phyloP scores from a whole-genome alignment of 176 grass and related monocot species.

The Oryza australiensis region DNA sequence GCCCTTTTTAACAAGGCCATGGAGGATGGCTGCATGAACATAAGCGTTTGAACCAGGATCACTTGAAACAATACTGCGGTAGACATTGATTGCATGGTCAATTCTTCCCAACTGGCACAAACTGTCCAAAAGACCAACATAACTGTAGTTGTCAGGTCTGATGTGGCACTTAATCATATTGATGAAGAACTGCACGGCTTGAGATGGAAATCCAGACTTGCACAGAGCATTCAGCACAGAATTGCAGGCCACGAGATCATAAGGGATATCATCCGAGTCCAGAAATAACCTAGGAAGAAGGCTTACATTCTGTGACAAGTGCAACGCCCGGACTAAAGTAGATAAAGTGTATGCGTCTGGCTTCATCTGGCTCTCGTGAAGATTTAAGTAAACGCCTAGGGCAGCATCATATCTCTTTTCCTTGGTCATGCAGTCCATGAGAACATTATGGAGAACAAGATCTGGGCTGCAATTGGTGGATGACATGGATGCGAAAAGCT shows the following conservation, averaged over 20 bases:
- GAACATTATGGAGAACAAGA: slow-evolving; percentile 76
- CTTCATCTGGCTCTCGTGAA: slow-evolving; percentile 54
- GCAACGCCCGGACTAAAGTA: slow-evolving; percentile 57
- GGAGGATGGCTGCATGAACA: slow-evolving; percentile 64
- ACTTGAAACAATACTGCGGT: slow-evolving; percentile 44
- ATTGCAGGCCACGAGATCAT: slow-evolving; percentile 77
- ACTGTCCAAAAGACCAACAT: slow-evolving; percentile 63
- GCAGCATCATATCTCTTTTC: slow-evolving; percentile 57
- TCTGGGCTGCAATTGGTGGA: slow-evolving; percentile 62
- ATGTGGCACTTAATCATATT: slow-evolving; percentile 48
- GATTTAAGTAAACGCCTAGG: slow-evolving; percentile 50
- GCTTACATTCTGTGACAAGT: slow-evolving; percentile 41
- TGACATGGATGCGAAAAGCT: slow-evolving; percentile 60
- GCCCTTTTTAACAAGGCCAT: slow-evolving; percentile 64
- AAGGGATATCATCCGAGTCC: slow-evolving; percentile 41
- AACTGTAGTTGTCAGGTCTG: slow-evolving; percentile 80
- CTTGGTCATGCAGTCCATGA: slow-evolving; percentile 81
- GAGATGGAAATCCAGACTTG: slow-evolving; percentile 75
- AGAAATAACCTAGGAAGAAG: slow-evolving; percentile 58
- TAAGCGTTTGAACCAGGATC: slow-evolving; percentile 53
- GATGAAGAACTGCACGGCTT: slow-evolving; percentile 61
- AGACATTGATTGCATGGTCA: slow-evolving; percentile 50
- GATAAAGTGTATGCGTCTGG: slow-evolving; percentile 78
- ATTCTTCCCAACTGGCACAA: slow-evolving; percentile 55
- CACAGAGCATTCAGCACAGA: slow-evolving; percentile 63